Evolutionary conservation across 2,329 filamentous ascomycete genomes (phyloP).

Genomic region (Biscogniauxia sp.): DNA sequence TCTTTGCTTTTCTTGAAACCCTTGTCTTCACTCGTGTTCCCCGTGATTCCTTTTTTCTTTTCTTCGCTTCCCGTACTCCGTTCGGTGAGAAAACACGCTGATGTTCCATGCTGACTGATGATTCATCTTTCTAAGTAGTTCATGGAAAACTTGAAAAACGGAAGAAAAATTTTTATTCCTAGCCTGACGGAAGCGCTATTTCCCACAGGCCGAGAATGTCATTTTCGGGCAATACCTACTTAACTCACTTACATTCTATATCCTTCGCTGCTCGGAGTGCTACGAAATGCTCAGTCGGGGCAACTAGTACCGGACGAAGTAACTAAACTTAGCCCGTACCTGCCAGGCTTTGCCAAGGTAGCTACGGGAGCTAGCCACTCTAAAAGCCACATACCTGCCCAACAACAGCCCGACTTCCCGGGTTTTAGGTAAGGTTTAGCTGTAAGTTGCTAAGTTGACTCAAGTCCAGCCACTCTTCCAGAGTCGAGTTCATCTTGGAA

Average conservation of each 20-base stretch:
- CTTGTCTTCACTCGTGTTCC: neutral
- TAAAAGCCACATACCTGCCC: neutral
- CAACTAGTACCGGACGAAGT: too few species aligned
- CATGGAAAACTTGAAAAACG: neutral
- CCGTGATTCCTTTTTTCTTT: neutral
- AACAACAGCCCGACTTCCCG: neutral
- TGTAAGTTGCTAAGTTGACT: neutral
- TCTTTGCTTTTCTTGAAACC: neutral
- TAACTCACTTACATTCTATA: neutral
- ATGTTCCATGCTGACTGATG: neutral
- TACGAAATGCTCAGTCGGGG: too few species aligned
- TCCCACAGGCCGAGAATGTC: neutral
- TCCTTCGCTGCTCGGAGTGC: too few species aligned
- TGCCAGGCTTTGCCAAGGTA: neutral
- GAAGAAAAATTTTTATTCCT: too few species aligned
- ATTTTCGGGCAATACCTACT: neutral
- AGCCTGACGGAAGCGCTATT: neutral
- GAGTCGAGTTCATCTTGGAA: too few species aligned
- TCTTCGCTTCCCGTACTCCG: neutral
- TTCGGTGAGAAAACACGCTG: too few species aligned
- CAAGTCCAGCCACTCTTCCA: neutral
- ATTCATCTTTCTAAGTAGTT: neutral
- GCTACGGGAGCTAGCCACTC: neutral
- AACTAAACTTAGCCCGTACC: neutral
- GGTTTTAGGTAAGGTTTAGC: too few species aligned